Percentiles rank a stretch among this genome's conserved stretches.
These are phyloP conservation scores for Rosa rugosa DNA, from an alignment of 306 rosid genomes.

Conservation along the genomic window DNA sequence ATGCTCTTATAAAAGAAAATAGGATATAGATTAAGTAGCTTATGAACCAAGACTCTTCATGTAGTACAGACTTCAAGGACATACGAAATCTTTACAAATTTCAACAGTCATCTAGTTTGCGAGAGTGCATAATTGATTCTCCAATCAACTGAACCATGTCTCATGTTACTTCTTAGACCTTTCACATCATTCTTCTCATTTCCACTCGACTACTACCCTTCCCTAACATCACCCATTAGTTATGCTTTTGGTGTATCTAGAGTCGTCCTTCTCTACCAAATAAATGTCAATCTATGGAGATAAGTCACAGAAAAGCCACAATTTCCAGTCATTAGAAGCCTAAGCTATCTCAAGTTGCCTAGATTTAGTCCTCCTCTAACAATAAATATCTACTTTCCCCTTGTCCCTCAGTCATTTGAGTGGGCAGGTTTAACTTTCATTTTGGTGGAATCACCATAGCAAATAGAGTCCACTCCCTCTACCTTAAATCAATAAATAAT, in stretches of 20 bases:
- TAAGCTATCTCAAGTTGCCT: conserved; percentile 9
- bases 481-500: conserved; percentile 8
- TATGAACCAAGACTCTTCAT: neutral
- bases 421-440: neutral
- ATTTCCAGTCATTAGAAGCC: conserved; percentile 5
- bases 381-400: neutral
- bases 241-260: conserved; percentile 10
- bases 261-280: conserved; percentile 5
- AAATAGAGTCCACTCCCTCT: conserved; percentile 11
- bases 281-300: neutral
- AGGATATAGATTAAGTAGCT: neutral
- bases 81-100: neutral
- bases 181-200: conserved; percentile 2
- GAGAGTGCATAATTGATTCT: neutral
- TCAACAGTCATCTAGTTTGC: neutral
- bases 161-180: neutral
- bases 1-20: neutral
- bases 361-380: conserved; percentile 3
- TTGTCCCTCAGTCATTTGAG: neutral
- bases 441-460: conserved; percentile 15
- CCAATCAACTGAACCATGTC: conserved; percentile 9
- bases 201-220: conserved; percentile 19
- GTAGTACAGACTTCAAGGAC: neutral
- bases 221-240: neutral
- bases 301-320: neutral